These are phyloP conservation scores for Vaccinium macrocarpon DNA, from an alignment of 148 eudicot species.

Conservation along the genomic window DNA sequence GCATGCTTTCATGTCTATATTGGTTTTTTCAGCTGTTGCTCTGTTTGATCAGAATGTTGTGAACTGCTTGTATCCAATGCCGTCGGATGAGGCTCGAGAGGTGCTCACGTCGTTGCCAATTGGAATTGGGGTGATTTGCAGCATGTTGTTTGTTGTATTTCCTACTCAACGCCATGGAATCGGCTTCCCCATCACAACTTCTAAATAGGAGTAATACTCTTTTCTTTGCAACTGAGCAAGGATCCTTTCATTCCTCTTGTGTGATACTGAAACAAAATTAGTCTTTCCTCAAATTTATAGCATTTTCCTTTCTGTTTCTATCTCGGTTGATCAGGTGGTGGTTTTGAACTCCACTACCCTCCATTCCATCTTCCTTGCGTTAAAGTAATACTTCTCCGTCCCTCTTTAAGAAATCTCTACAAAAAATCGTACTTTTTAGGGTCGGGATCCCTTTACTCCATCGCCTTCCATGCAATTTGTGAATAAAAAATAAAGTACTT, in stretches of 20 bases:
- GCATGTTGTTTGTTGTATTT: conserved; percentile 62
- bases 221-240: background rate
- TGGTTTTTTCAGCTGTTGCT: conserved; percentile 62
- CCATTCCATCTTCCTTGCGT: background rate
- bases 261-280: background rate
- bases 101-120: conserved; percentile 55
- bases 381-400: background rate
- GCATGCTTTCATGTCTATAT: conserved; percentile 63
- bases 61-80: conserved; percentile 57
- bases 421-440: too few relatives aligned
- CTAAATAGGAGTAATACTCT: background rate
- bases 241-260: background rate
- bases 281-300: background rate
- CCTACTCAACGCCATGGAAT: conserved; percentile 71
- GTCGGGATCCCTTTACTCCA: too few relatives aligned
- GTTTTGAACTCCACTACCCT: background rate
- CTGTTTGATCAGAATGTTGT: conserved; percentile 64
- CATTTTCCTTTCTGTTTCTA: background rate
- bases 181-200: conserved; percentile 53
- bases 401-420: too few relatives aligned
- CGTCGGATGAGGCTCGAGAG: conserved; percentile 48
- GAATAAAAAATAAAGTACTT: too few relatives aligned
- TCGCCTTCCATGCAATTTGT: too few relatives aligned
- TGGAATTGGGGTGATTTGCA: conserved; percentile 60
- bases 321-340: background rate